Evolutionary conservation across 345 rosid species (phyloP).

Genomic region (Carallia pectinifolia): DNA sequence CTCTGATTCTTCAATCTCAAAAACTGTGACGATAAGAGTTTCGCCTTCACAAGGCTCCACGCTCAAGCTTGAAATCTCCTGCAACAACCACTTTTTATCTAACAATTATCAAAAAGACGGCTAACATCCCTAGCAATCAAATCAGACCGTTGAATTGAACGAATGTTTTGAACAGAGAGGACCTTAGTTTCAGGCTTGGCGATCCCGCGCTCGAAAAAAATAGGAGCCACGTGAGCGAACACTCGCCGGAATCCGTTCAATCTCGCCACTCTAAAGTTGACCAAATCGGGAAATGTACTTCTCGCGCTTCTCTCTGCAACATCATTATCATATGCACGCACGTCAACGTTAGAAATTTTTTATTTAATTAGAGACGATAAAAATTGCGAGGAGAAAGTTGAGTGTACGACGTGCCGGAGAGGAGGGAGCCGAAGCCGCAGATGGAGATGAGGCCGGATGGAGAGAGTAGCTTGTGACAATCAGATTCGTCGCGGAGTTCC

Average conservation of each 20-base stretch:
- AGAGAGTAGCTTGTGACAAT: constrained; percentile 52
- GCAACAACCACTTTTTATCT: constrained; percentile 11
- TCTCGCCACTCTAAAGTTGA: constrained; percentile 74
- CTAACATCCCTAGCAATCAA: not conserved
- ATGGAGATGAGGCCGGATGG: constrained; percentile 72
- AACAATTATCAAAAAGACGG: no score
- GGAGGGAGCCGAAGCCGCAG: constrained; percentile 94
- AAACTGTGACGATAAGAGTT: constrained; percentile 72
- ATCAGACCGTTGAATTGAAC: not conserved
- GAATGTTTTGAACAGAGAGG: not conserved
- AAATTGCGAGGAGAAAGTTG: not conserved
- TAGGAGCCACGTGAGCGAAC: constrained; percentile 77
- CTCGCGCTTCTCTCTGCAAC: constrained; percentile 76
- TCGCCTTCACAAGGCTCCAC: constrained; percentile 78
- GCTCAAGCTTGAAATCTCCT: constrained; percentile 90
- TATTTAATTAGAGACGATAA: not conserved
- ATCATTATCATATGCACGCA: not conserved
- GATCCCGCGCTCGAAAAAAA: constrained; percentile 93
- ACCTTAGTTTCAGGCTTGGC: constrained; percentile 90
- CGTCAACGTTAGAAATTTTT: no score
- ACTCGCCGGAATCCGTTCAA: constrained; percentile 77
- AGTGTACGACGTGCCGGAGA: constrained; percentile 51
- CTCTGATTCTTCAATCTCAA: constrained; percentile 72
- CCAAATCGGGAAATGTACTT: constrained; percentile 80
- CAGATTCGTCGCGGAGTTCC: constrained; percentile 55